Percentiles rank a stretch among this genome's conserved stretches.
Evolutionary conservation across 2,329 filamentous ascomycete genomes (phyloP).

Genomic region (Fonsecaea multimorphosa): DNA sequence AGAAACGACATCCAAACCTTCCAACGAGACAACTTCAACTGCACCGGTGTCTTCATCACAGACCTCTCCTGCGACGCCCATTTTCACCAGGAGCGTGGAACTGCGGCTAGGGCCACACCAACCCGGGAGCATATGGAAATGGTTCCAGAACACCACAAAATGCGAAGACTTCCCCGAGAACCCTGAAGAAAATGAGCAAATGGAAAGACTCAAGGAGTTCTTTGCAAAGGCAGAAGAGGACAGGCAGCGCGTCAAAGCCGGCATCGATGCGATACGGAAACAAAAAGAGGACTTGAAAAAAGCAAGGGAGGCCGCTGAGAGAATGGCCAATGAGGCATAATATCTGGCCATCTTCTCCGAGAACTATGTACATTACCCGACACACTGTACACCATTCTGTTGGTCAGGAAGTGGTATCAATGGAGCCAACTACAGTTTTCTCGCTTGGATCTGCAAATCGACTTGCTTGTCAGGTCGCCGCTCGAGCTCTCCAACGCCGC

Average conservation of each 20-base stretch:
- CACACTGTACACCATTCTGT: slow-evolving; percentile 4
- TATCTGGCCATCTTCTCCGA: not conserved
- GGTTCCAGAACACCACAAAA: slow-evolving; percentile 50
- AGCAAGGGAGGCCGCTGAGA: slow-evolving; percentile 53
- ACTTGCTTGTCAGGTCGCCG: not conserved
- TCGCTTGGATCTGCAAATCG: not conserved
- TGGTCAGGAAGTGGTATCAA: not conserved
- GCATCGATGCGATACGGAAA: slow-evolving; percentile 53
- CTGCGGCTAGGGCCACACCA: slow-evolving; percentile 44
- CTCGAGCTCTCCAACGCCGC: not conserved
- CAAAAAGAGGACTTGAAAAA: slow-evolving; percentile 53
- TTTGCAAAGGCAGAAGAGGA: slow-evolving; percentile 48
- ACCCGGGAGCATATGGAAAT: slow-evolving; percentile 51
- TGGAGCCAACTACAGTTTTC: not conserved
- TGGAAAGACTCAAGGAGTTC: slow-evolving; percentile 47
- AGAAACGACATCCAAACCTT: slow-evolving; percentile 28
- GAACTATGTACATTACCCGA: slow-evolving; percentile 15
- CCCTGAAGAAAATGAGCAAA: slow-evolving; percentile 46
- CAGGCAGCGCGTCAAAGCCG: slow-evolving; percentile 46
- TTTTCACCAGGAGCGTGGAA: slow-evolving; percentile 44
- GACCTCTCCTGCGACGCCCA: slow-evolving; percentile 41
- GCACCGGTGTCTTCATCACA: slow-evolving; percentile 33
- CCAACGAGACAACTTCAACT: slow-evolving; percentile 5
- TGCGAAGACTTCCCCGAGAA: slow-evolving; percentile 46
- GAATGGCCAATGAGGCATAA: slow-evolving; percentile 44